A percentile compares a stretch with the other conserved stretches of the same genome.
Evolutionary conservation across 2,329 filamentous ascomycete species (phyloP).

Genomic region (Aplosporella prunicola): DNA sequence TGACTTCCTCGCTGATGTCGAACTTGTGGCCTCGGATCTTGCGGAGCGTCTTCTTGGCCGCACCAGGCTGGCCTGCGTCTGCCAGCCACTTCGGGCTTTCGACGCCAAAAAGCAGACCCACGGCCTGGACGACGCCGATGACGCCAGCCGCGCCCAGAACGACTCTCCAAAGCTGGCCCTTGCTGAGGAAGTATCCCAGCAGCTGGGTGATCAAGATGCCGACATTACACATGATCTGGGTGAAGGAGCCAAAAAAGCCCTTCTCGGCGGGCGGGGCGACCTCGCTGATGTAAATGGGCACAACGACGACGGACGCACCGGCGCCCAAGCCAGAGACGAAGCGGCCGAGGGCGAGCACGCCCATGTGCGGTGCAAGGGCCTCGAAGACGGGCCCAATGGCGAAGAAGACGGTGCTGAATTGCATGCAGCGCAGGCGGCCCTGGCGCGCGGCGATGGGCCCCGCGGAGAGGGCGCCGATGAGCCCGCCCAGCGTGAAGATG

Average conservation of each 20-base stretch:
- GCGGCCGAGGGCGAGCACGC: slow-evolving; percentile 61
- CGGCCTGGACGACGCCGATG: slow-evolving; percentile 56
- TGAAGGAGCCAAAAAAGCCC: slow-evolving; percentile 74
- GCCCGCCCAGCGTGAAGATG: slow-evolving; percentile 81
- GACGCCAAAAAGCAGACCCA: slow-evolving; percentile 60
- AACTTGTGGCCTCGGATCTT: slow-evolving; percentile 61
- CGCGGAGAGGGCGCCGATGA: slow-evolving; percentile 70
- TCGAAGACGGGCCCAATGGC: slow-evolving; percentile 66
- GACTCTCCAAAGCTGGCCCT: slow-evolving; percentile 69
- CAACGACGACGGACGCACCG: slow-evolving; percentile 82
- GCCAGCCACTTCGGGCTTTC: slow-evolving; percentile 88
- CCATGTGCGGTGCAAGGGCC: slow-evolving; percentile 58
- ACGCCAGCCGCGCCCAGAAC: slow-evolving; percentile 66
- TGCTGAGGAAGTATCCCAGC: slow-evolving; percentile 79
- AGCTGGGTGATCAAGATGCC: slow-evolving; percentile 79
- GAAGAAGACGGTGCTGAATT: slow-evolving; percentile 67
- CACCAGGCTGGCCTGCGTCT: slow-evolving; percentile 48
- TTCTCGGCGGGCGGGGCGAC: slow-evolving; percentile 61
- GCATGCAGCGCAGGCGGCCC: slow-evolving; percentile 69
- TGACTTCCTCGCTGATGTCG: slow-evolving; percentile 66
- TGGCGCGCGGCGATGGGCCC: slow-evolving; percentile 69
- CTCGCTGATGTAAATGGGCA: slow-evolving; percentile 91
- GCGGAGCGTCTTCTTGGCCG: slow-evolving; percentile 60
- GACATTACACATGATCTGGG: slow-evolving; percentile 86
- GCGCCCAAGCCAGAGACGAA: slow-evolving; percentile 75